Evolutionary conservation across 768 basidiomycete species (phyloP).

Genomic region (Russula sp.): DNA sequence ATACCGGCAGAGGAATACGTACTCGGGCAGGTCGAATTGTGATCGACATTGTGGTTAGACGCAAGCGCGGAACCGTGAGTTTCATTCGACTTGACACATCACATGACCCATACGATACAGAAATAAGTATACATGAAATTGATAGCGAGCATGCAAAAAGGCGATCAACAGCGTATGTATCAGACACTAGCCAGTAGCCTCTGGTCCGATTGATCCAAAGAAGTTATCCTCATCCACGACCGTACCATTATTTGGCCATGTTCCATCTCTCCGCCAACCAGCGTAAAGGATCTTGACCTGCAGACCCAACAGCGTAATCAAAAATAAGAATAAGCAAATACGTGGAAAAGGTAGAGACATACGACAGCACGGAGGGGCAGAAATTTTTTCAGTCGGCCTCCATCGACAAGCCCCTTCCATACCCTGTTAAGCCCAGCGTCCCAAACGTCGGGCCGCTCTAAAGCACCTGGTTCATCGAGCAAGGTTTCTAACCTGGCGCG

Average conservation of each 20-base stretch:
- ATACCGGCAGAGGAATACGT: conserved; percentile 26
- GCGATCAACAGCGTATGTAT: background rate
- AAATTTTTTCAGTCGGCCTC: conserved; percentile 54
- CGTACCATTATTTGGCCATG: conserved; percentile 62
- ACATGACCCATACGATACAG: conserved; percentile 2
- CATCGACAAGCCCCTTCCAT: conserved; percentile 59
- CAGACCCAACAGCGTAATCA: conserved; percentile 29
- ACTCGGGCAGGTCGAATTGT: conserved; percentile 46
- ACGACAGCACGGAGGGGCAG: conserved; percentile 67
- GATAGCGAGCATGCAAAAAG: background rate
- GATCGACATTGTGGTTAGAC: conserved; percentile 36
- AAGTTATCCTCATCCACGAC: conserved; percentile 28
- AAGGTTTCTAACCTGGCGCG: conserved; percentile 46
- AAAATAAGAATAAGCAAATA: conserved; percentile 23
- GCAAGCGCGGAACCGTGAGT: background rate
- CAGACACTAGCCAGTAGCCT: background rate
- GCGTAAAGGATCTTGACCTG: conserved; percentile 73
- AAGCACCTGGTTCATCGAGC: conserved; percentile 46
- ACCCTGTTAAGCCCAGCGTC: conserved; percentile 53
- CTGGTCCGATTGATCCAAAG: conserved; percentile 18
- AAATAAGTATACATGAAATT: background rate
- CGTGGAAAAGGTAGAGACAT: conserved; percentile 35
- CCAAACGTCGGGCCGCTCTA: conserved; percentile 56
- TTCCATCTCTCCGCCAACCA: conserved; percentile 72
- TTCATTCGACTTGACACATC: background rate